Evolutionary conservation across 169 alveolate genomes (phyloP).

Genomic region (Toxoplasma gondii): DNA sequence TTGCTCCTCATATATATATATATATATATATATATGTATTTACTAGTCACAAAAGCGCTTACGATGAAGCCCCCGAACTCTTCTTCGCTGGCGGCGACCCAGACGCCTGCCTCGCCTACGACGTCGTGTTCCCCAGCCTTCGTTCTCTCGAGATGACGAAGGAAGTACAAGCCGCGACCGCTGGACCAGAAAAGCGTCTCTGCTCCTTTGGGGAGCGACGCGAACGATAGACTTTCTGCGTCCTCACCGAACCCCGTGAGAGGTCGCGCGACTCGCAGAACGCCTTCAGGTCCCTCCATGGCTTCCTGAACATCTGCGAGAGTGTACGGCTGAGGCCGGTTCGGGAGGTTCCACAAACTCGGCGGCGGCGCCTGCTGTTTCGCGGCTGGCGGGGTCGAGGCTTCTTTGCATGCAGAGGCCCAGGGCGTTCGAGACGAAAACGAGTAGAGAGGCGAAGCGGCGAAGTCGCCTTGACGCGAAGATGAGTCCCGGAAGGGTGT

Average conservation of each 20-base stretch:
- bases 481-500: not conserved
- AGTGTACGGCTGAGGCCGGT: not conserved
- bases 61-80: not conserved
- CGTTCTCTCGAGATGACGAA: not conserved
- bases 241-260: not conserved
- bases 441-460: not conserved
- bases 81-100: constrained; percentile 32
- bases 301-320: constrained; percentile 13
- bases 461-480: not conserved
- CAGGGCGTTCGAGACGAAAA: not conserved
- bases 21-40: too few species aligned
- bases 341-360: not conserved
- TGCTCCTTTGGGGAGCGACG: constrained; percentile 7
- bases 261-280: not conserved
- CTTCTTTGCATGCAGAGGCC: not conserved
- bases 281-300: constrained; percentile 10
- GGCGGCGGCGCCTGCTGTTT: not conserved
- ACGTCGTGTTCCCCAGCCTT: not conserved
- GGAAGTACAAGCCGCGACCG: constrained; percentile 2
- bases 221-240: not conserved
- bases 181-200: constrained; percentile 26
- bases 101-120: constrained; percentile 11
- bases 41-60: not conserved
- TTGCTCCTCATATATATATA: too few species aligned
- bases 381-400: not conserved